phyloP scores from a whole-genome alignment of 805 yeast species.

The Kluyveromyces nonfermentans region DNA sequence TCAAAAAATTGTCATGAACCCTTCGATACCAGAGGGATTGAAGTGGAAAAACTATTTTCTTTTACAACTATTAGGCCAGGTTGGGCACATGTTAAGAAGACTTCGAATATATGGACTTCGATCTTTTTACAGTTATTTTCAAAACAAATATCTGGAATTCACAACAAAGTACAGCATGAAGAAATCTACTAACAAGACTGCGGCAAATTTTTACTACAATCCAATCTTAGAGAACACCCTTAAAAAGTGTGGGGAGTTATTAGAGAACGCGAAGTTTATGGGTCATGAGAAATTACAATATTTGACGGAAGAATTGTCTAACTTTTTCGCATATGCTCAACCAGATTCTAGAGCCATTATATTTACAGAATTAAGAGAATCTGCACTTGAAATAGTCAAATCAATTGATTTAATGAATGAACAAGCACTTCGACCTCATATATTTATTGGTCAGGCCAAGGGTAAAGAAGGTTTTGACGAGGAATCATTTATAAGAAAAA shows the following conservation, averaged over 20 bases:
- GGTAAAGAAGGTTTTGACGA: constrained; percentile 65
- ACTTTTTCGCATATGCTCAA: constrained; percentile 41
- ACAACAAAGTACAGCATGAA: constrained; percentile 47
- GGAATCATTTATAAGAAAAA: constrained; percentile 35
- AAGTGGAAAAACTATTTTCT: constrained; percentile 65
- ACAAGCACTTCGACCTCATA: constrained; percentile 51
- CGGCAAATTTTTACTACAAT: constrained; percentile 52
- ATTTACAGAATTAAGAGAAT: constrained; percentile 81
- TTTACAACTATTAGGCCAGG: constrained; percentile 52
- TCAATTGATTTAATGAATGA: constrained; percentile 38
- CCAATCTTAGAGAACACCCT: constrained; percentile 39
- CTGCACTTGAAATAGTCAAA: constrained; percentile 80
- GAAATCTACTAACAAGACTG: constrained; percentile 55
- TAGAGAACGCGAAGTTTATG: constrained; percentile 30
- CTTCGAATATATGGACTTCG: constrained; percentile 74
- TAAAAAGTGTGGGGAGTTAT: constrained; percentile 34
- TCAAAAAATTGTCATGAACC: constrained; percentile 45
- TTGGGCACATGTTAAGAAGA: constrained; percentile 62
- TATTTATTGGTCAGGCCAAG: constrained; percentile 86
- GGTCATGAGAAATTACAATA: constrained; percentile 71
- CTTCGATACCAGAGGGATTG: constrained; percentile 50
- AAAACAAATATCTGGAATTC: constrained; percentile 48
- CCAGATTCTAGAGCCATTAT: constrained; percentile 67
- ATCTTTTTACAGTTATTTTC: constrained; percentile 62
- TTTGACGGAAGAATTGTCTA: constrained; percentile 44